Percentiles rank a stretch among this genome's conserved stretches.
Conservation (phyloP, 805 yeast species). For the Scheffersomyces ergatensis region DNA sequence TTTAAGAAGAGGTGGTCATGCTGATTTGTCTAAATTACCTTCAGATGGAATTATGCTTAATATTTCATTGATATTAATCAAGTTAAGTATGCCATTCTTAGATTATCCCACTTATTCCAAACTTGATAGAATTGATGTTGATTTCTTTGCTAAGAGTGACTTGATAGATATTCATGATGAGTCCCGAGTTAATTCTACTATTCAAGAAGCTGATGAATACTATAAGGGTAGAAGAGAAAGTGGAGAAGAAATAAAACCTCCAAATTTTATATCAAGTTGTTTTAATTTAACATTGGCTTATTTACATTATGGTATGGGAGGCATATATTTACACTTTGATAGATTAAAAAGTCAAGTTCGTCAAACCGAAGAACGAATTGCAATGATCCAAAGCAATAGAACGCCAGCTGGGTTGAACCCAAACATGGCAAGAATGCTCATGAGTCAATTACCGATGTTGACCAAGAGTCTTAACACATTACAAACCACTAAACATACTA, state of each 20-base stretch:
- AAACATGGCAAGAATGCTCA: constrained; percentile 16
- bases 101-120: constrained; percentile 59
- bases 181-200: constrained; percentile 76
- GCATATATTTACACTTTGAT: constrained; percentile 56
- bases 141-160: constrained; percentile 57
- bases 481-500: constrained; percentile 51
- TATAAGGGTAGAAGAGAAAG: constrained; percentile 40
- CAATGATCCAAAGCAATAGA: constrained; percentile 36
- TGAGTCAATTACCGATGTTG: constrained; percentile 49
- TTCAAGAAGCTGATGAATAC: constrained; percentile 62
- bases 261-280: constrained; percentile 88
- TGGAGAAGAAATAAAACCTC: constrained; percentile 14
- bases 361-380: constrained; percentile 49
- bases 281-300: constrained; percentile 78
- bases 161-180: constrained; percentile 73
- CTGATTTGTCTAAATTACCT: constrained; percentile 62
- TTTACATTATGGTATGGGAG: constrained; percentile 87
- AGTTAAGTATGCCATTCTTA: constrained; percentile 80
- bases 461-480: constrained; percentile 29
- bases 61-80: constrained; percentile 62
- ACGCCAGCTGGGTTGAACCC: constrained; percentile 28
- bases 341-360: constrained; percentile 49
- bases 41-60: constrained; percentile 83
- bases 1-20: constrained; percentile 82
- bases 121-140: constrained; percentile 71